These are phyloP conservation scores for Leishmania martiniquensis DNA, from an alignment of 208 protist genomes.

Conservation along the genomic window DNA sequence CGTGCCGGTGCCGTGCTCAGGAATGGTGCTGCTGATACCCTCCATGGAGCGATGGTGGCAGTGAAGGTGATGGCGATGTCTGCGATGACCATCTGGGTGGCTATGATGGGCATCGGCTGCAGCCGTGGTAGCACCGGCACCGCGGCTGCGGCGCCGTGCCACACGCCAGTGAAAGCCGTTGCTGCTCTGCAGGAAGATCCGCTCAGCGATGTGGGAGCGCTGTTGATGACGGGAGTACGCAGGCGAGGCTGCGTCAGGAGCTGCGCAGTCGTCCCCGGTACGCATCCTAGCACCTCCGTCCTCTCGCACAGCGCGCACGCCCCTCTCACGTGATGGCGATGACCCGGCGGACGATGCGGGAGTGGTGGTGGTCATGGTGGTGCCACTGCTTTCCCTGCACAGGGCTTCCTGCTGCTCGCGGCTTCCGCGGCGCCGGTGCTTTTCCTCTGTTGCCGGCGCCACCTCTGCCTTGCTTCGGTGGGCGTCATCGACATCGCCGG, in stretches of 20 bases:
- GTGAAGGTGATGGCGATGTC: slow-evolving; percentile 2
- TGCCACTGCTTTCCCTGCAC: neutral
- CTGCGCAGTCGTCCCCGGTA: neutral
- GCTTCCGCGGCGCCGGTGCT: neutral
- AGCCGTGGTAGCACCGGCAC: neutral
- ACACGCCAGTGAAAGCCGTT: neutral
- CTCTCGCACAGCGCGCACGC: neutral
- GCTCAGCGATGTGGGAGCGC: neutral
- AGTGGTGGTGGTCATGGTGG: slow-evolving; percentile 2
- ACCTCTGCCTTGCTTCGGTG: neutral
- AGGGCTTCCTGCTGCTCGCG: neutral
- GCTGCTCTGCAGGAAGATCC: slow-evolving; percentile 4
- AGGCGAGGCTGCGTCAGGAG: neutral
- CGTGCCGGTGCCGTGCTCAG: slow-evolving; percentile 41
- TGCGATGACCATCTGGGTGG: slow-evolving; percentile 1
- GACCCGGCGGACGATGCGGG: neutral
- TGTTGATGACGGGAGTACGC: slow-evolving; percentile 6
- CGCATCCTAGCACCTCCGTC: neutral
- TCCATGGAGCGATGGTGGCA: slow-evolving; percentile 16
- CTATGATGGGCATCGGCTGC: neutral
- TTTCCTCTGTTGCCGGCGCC: neutral
- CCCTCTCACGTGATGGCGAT: neutral
- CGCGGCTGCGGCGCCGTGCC: slow-evolving; percentile 8
- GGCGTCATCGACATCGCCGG: neutral
- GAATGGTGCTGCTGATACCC: slow-evolving; percentile 40